A percentile compares a stretch with the other conserved stretches of the same genome.
phyloP scores from a whole-genome alignment of 2,329 filamentous ascomycete species.

The Ophiocordyceps unilateralis region DNA sequence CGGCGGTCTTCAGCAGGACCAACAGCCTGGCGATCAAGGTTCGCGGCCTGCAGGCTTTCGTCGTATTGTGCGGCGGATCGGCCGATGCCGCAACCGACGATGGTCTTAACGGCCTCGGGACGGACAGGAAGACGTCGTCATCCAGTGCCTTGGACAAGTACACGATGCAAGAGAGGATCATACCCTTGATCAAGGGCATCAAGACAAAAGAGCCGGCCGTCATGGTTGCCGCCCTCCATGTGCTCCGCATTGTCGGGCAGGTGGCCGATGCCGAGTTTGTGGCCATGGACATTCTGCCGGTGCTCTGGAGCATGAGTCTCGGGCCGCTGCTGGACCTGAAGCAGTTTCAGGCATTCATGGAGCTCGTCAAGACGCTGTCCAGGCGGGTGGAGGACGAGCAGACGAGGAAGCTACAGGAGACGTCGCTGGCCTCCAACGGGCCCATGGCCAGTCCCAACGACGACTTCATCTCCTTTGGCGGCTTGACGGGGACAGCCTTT shows the following conservation, averaged over 20 bases:
- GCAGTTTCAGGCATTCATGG: conserved; percentile 84
- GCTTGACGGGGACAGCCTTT: conserved; percentile 42
- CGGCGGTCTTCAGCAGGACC: conserved; percentile 79
- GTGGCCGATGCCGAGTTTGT: conserved; percentile 80
- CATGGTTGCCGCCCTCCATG: conserved; percentile 81
- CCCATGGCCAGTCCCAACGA: conserved; percentile 33
- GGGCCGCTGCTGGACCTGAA: conserved; percentile 75
- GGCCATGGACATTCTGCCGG: conserved; percentile 75
- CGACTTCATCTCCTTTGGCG: conserved; percentile 56
- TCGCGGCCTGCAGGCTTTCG: conserved; percentile 75
- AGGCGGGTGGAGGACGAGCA: conserved; percentile 76
- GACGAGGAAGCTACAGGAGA: conserved; percentile 69
- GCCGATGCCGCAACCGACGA: conserved; percentile 28
- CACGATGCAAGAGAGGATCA: conserved; percentile 93
- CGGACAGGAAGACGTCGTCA: conserved; percentile 44
- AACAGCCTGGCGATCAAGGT: conserved; percentile 92
- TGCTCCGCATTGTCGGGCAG: conserved; percentile 67
- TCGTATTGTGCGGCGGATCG: conserved; percentile 70
- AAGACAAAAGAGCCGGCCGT: conserved; percentile 97
- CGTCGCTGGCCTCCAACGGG: conserved; percentile 43
- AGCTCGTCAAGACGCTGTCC: conserved; percentile 67
- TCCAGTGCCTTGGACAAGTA: conserved; percentile 87
- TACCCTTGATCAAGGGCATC: conserved; percentile 78
- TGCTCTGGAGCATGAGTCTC: conserved; percentile 82
- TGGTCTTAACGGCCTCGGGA: conserved; percentile 54